Conservation (phyloP, 768 basidiomycete species). For the Dentipellis fragilis region DNA sequence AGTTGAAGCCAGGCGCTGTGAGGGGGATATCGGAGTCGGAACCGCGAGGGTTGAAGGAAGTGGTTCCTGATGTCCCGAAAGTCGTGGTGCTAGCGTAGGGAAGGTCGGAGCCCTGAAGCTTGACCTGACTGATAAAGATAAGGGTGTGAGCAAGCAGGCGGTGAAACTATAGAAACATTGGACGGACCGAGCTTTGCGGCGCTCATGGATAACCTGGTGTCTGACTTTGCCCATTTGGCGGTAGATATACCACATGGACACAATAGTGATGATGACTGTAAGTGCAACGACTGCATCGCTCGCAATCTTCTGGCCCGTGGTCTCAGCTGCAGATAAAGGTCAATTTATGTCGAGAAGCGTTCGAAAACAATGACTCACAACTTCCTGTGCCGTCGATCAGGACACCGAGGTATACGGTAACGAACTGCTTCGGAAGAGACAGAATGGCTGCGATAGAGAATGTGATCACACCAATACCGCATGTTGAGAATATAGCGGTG, state of each 20-base stretch:
- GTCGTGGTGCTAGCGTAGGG: constrained; percentile 13
- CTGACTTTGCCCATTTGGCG: constrained; percentile 61
- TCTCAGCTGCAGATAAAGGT: constrained; percentile 18
- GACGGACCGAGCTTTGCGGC: constrained; percentile 59
- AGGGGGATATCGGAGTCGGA: constrained; percentile 37
- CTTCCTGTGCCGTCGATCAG: constrained; percentile 35
- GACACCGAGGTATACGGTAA: constrained; percentile 86
- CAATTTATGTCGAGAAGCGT: constrained; percentile 11
- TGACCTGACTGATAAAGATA: constrained; percentile 36
- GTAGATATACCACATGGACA: constrained; percentile 80
- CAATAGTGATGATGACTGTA: constrained; percentile 61
- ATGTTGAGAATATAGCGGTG: constrained; percentile 80
- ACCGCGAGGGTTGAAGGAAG: constrained; percentile 25
- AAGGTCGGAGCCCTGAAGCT: constrained; percentile 22
- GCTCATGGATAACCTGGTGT: constrained; percentile 53
- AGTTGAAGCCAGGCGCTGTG: not conserved
- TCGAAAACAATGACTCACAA: not conserved
- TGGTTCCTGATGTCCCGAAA: constrained; percentile 20
- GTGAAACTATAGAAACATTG: not conserved
- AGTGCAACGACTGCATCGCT: constrained; percentile 58
- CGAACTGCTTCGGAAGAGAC: constrained; percentile 84
- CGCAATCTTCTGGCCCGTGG: constrained; percentile 46
- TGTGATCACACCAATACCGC: constrained; percentile 73
- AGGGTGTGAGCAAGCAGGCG: constrained; percentile 3
- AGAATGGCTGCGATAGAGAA: constrained; percentile 75